These are phyloP conservation scores for Ganoderma lingzhi DNA, from an alignment of 1,284 basidiomycete genomes.

Conservation along the genomic window DNA sequence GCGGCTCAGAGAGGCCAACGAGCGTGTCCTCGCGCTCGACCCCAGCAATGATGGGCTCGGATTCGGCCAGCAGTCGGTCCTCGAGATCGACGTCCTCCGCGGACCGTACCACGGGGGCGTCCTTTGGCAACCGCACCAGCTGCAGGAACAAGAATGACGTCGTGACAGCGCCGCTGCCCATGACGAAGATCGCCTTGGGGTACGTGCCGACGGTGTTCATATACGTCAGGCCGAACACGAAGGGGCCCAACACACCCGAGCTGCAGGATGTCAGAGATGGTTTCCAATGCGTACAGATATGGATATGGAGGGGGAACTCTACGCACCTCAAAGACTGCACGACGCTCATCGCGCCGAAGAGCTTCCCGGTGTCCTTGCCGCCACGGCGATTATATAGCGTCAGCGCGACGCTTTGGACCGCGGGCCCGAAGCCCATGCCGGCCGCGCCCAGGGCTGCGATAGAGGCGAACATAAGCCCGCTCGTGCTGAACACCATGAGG, in stretches of 20 bases:
- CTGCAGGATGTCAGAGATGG: conserved; percentile 39
- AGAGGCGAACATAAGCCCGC: conserved; percentile 54
- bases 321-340: conserved; percentile 69
- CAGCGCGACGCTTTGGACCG: conserved; percentile 71
- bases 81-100: conserved; percentile 24
- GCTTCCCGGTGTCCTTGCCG: conserved; percentile 61
- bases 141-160: conserved; percentile 53
- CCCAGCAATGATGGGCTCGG: background rate
- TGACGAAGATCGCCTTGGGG: conserved; percentile 64
- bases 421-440: conserved; percentile 68
- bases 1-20: conserved; percentile 26
- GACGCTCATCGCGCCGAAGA: conserved; percentile 80
- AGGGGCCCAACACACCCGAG: conserved; percentile 63
- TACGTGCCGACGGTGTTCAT: conserved; percentile 65
- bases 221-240: conserved; percentile 67
- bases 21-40: conserved; percentile 35
- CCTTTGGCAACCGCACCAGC: conserved; percentile 54
- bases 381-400: conserved; percentile 61
- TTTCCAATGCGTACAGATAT: background rate
- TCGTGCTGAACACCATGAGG: conserved; percentile 55
- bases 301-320: background rate
- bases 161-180: conserved; percentile 47
- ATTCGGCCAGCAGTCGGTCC: conserved; percentile 17
- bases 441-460: conserved; percentile 58
- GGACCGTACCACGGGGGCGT: background rate